These are phyloP conservation scores for Clavaria fumosa DNA, from an alignment of 768 basidiomycete species.

Conservation along the genomic window DNA sequence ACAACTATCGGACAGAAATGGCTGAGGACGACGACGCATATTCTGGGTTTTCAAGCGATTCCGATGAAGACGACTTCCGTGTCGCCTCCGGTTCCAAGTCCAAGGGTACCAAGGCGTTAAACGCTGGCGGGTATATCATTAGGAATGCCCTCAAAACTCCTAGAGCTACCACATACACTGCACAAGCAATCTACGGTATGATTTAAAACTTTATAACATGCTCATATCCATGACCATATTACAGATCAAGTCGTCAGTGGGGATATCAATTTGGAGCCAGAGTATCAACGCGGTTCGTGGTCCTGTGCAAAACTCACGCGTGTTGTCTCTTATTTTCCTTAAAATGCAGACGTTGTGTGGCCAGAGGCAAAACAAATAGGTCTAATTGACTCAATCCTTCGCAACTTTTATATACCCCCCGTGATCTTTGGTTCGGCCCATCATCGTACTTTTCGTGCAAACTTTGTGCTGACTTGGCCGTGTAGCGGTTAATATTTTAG, in stretches of 20 bases:
- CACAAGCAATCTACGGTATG: conserved; percentile 43
- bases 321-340: not conserved
- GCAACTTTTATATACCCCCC: conserved; percentile 66
- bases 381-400: conserved; percentile 63
- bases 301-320: not conserved
- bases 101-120: conserved; percentile 3
- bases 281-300: conserved; percentile 55
- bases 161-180: conserved; percentile 46
- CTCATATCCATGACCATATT: not conserved
- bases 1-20: no score
- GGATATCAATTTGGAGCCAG: conserved; percentile 59
- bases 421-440: conserved; percentile 53
- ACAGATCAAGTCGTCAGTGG: conserved; percentile 48
- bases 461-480: conserved; percentile 6
- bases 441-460: not conserved
- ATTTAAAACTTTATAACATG: conserved; percentile 1
- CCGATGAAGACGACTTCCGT: conserved; percentile 13
- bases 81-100: conserved; percentile 1
- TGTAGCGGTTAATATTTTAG: conserved; percentile 34
- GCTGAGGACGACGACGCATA: conserved; percentile 15
- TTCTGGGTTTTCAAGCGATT: conserved; percentile 22
- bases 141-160: conserved; percentile 37
- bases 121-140: conserved; percentile 18
- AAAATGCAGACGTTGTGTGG: conserved; percentile 57
- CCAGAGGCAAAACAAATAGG: conserved; percentile 57